Percentiles rank a stretch among this genome's conserved stretches.
phyloP scores from a whole-genome alignment of 345 rosid species.

The Rhizophora mangle region DNA sequence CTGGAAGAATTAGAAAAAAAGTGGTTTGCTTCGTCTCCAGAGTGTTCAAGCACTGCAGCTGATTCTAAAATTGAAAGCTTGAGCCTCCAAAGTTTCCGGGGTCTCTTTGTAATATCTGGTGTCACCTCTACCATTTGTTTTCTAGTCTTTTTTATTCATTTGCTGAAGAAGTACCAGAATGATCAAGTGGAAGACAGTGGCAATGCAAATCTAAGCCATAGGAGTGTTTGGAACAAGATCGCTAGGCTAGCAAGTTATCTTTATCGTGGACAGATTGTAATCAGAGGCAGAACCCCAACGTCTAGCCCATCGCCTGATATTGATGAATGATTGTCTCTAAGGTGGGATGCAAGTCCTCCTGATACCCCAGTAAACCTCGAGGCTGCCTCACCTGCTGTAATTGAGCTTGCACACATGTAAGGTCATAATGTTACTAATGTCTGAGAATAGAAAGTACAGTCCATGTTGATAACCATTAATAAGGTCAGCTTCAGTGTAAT shows the following conservation, averaged over 20 bases:
- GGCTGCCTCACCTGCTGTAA: not conserved
- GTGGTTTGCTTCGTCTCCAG: slow-evolving; percentile 26
- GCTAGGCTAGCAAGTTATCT: slow-evolving; percentile 7
- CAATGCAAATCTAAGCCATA: not conserved
- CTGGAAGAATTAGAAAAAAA: slow-evolving; percentile 23
- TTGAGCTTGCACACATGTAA: not conserved
- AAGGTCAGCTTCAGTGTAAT: not conserved
- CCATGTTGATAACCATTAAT: not conserved
- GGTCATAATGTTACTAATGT: not conserved
- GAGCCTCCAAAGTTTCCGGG: slow-evolving; percentile 44
- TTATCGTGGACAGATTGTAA: slow-evolving; percentile 5
- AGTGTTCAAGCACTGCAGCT: slow-evolving; percentile 22
- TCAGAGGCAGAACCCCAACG: not conserved
- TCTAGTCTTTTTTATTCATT: slow-evolving; percentile 23
- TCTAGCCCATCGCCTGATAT: not conserved
- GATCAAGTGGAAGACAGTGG: not conserved
- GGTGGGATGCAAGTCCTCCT: slow-evolving; percentile 8
- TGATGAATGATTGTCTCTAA: slow-evolving; percentile 11
- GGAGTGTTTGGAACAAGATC: slow-evolving; percentile 15
- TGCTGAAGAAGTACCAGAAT: slow-evolving; percentile 1
- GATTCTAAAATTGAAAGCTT: slow-evolving; percentile 24
- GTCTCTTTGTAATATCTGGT: slow-evolving; percentile 35
- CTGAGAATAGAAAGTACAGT: not conserved
- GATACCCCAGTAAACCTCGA: slow-evolving; percentile 2
- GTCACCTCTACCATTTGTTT: slow-evolving; percentile 38